Base-by-base conservation (phyloP, 2,329 filamentous ascomycete genomes). In the Epichloe baconii region DNA sequence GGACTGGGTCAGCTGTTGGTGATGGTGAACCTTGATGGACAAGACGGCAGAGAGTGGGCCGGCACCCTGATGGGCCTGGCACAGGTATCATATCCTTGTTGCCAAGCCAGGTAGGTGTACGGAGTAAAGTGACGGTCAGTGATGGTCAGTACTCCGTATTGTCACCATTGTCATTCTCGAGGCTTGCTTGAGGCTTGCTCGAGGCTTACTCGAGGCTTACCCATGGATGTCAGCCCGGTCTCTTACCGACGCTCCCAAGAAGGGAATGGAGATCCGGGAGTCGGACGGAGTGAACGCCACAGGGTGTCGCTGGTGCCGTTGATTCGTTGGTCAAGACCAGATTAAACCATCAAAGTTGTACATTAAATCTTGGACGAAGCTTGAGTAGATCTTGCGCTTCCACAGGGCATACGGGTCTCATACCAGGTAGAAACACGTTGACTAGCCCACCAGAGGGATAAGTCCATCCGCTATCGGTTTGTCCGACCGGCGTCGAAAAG, bases 1-100 rank as follows among this genome's bases (percentile, higher is more conserved):
- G 38, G 48, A 17, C 37, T n/a, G n/a, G 14, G 21, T 49, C 51
- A 52, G 47, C 43, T 12, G 8, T 34, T 38, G 23, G 17, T 44
- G 44, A 36, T 48, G 43, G 36, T 38, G 52, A 41, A 54, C 52
- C 52, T 49, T 54, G 52, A 54, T 52, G 52, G 52, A 35, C 38
- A 51, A 51, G 31, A 38, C 7, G 41, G 23, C 35, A 21, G 45
- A 23, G 40, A 37, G 41, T 41, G 45, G 41, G 46, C 38, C 40
- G 15, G 19, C 36, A 38, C 47, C 43, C 43, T 40, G 47, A 50
- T 44, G 11, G 19, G 19, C 19, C 19, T 19, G 19, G 17, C 17
- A 42, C 15, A 23, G 41, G 10, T 14, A 17, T 17, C 17, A 17
- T 14, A 46, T 40, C 48, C 48, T 23, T 53, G 52, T 36, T 48